Base-by-base conservation (phyloP, 2,329 filamentous ascomycete species). In the Escovopsis sp. region DNA sequence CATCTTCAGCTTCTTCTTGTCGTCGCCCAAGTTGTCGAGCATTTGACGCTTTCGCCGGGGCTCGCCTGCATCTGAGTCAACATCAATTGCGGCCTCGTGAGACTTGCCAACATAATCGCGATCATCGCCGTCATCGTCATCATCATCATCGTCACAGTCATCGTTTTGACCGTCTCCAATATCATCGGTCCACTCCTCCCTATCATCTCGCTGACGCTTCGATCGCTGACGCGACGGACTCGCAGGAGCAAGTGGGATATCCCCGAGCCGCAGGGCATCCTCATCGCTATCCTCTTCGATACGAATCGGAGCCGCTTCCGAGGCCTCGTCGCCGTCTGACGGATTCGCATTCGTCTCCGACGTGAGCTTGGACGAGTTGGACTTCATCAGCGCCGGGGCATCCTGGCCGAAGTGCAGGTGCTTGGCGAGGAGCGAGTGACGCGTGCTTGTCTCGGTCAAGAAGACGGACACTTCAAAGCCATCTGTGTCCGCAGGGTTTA, bases 391-490 rank as follows among this genome's bases (percentile, higher is more conserved):
- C 1, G 63, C 63, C 43, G 70, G 67, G 0, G 64, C 59, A 39
- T 69, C 75, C 44, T 80, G 73, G 45, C 73, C 70, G 51, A 87
- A 87, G 15, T 76, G 72, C 63, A 94, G 95, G 53, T 85, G 79
- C 60, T 91, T 94, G 43, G 80, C 82, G 45, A 96, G 72, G 33
- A 98, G 68, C 32, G 86, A 84, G 65, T 96, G 91, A 12, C 87
- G 77, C 3, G 82, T 88, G 41, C 76, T 80, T 7, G 82, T 83
- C 59, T 94, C 85, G 38, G 85, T 93, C 50, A 98, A 69, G 63
- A 95, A 96, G 49, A 98, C 83, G 33, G 87, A 85, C 12, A 95
- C 86, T 57, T 96, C 87, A 57, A 95, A 98, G 51, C 94, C 89
- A 61, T 95, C 89, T 91, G 53, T 43, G 37, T 41, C 9, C 32